phyloP scores from a whole-genome alignment of 1,284 basidiomycete genomes.

The Irpex lacteus region DNA sequence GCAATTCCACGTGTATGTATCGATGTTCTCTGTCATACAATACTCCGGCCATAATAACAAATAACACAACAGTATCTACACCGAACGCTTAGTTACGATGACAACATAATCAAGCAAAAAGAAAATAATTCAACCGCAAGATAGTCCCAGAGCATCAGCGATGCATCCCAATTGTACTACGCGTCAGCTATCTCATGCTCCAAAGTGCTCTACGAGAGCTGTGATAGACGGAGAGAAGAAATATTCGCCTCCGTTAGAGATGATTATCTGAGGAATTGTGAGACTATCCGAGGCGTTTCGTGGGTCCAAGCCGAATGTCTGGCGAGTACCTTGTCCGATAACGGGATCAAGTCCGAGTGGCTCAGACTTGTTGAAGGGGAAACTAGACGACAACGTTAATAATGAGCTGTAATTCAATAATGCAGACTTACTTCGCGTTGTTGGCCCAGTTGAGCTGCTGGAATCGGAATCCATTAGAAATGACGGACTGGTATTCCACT shows the following conservation, averaged over 20 bases:
- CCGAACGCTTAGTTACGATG: too few species aligned
- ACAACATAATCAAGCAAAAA: too few species aligned
- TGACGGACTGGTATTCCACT: conserved; percentile 7
- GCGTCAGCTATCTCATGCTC: too few species aligned
- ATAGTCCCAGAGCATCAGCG: too few species aligned
- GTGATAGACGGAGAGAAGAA: conserved; percentile 17
- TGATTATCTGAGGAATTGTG: conserved; percentile 12
- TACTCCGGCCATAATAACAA: too few species aligned
- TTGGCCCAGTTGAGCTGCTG: conserved; percentile 1
- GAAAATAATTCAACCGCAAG: too few species aligned
- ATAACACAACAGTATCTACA: too few species aligned
- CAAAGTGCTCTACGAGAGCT: not conserved
- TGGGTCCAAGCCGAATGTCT: not conserved
- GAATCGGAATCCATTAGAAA: conserved; percentile 7
- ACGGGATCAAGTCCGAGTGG: not conserved
- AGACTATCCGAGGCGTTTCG: not conserved
- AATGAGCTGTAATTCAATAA: not conserved
- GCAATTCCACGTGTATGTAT: too few species aligned
- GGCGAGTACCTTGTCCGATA: not conserved
- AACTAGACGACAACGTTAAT: not conserved
- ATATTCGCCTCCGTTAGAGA: conserved; percentile 18
- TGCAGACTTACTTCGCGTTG: not conserved
- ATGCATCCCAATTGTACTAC: too few species aligned
- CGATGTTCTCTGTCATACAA: too few species aligned
- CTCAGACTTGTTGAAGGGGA: not conserved